A percentile compares a stretch with the other conserved stretches of the same genome.
Conservation (phyloP, 2,329 filamentous ascomycete genomes). For the Phaeoacremonium minimum region DNA sequence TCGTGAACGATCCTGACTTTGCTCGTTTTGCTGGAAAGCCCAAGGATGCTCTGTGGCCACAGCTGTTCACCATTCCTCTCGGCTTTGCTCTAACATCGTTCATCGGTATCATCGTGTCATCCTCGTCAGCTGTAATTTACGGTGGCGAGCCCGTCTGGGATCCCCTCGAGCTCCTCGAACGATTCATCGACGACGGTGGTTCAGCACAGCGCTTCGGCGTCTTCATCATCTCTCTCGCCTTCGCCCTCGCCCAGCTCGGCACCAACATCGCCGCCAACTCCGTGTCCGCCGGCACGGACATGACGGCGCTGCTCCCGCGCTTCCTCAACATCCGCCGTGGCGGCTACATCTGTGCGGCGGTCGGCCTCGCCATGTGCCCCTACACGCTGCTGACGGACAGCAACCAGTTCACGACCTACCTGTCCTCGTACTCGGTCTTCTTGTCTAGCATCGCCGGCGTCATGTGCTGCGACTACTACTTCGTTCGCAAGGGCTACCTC, state of each 20-base stretch:
- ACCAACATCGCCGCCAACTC: constrained; percentile 88
- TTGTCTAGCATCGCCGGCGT: constrained; percentile 92
- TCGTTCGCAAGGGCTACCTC: constrained; percentile 77
- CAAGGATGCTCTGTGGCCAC: constrained; percentile 73
- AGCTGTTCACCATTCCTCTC: constrained; percentile 68
- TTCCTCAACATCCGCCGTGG: constrained; percentile 83
- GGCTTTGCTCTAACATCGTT: constrained; percentile 78
- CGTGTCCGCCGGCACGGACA: constrained; percentile 76
- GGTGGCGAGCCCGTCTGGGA: constrained; percentile 65
- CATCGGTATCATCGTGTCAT: constrained; percentile 76
- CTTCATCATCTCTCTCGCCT: constrained; percentile 67
- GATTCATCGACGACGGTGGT: constrained; percentile 65
- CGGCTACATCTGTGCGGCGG: constrained; percentile 75
- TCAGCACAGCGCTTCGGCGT: constrained; percentile 69
- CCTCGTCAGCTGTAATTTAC: constrained; percentile 66
- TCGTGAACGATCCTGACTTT: constrained; percentile 81
- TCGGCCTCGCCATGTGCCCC: constrained; percentile 83
- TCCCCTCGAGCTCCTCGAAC: constrained; percentile 61
- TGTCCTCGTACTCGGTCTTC: constrained; percentile 90
- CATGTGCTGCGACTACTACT: constrained; percentile 83
- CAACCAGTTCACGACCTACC: constrained; percentile 87
- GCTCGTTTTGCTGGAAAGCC: constrained; percentile 77
- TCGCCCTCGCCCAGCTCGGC: constrained; percentile 75
- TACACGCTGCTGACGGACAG: constrained; percentile 71
- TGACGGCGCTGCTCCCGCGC: constrained; percentile 75